These are phyloP conservation scores for Seiridium unicorne DNA, from an alignment of 2,329 filamentous ascomycete species.

Conservation along the genomic window DNA sequence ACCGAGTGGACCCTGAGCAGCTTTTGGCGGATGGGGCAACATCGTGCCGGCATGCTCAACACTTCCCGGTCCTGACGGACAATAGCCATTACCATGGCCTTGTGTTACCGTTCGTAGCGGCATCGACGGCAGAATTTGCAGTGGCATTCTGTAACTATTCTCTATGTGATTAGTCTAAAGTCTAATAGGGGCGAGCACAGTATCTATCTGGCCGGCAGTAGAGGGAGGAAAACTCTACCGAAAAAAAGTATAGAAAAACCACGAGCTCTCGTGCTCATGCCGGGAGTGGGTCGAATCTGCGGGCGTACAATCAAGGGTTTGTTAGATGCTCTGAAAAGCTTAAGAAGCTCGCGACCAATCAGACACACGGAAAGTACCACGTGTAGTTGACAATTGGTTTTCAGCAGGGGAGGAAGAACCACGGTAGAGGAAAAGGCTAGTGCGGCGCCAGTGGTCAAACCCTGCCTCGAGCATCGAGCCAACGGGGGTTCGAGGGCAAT, in stretches of 20 bases:
- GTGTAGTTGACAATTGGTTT: slow-evolving; percentile 8
- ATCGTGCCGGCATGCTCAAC: neutral
- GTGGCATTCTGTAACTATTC: no score
- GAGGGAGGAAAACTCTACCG: no score
- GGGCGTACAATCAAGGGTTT: neutral
- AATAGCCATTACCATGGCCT: neutral
- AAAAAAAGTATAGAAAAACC: neutral
- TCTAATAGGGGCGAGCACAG: no score
- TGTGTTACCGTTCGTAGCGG: no score
- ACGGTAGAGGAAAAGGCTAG: neutral
- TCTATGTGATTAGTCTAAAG: no score
- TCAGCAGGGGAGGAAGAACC: neutral
- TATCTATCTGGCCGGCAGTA: no score
- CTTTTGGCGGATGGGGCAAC: slow-evolving; percentile 1
- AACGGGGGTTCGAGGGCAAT: no score
- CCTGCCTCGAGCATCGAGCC: no score
- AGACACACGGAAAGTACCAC: neutral
- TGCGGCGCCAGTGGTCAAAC: neutral
- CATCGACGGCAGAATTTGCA: no score
- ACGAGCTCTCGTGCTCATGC: neutral
- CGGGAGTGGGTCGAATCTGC: neutral
- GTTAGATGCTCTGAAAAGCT: neutral
- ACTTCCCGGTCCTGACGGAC: neutral
- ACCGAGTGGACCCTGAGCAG: neutral
- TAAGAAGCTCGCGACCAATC: slow-evolving; percentile 6